Evolutionary conservation across 2,329 filamentous ascomycete genomes (phyloP).

Genomic region (Venturia effusa): DNA sequence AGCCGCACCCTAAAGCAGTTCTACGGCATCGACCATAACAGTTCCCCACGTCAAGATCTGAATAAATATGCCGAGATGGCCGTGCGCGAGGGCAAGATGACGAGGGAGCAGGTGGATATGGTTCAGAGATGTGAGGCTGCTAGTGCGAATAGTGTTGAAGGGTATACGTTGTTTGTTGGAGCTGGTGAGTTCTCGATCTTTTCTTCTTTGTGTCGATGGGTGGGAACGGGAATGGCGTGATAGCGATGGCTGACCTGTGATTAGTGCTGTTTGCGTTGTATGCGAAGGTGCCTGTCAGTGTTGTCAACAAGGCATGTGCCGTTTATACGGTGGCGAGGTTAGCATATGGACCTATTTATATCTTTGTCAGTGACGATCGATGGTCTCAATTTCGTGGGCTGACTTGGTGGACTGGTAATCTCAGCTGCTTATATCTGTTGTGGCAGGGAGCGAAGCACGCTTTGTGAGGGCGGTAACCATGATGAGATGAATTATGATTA

Average conservation of each 20-base stretch:
- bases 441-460: not conserved
- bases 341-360: constrained; percentile 1
- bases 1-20: not conserved
- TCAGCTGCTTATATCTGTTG: not conserved
- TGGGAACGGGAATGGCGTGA: too few species aligned
- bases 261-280: not conserved
- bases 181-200: not conserved
- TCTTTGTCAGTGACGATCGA: not conserved
- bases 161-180: not conserved
- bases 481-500: not conserved
- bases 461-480: not conserved
- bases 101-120: constrained; percentile 1
- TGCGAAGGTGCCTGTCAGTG: not conserved
- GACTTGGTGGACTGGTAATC: not conserved
- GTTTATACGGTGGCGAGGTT: constrained; percentile 2
- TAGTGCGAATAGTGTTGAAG: constrained; percentile 1
- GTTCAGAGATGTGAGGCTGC: not conserved
- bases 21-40: not conserved
- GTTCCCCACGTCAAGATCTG: constrained; percentile 2
- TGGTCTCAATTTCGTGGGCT: not conserved
- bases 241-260: not conserved
- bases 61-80: not conserved
- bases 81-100: not conserved
- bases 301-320: not conserved
- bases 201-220: too few species aligned